A percentile compares a stretch with the other conserved stretches of the same genome.
Evolutionary conservation across 106 monocot genomes (phyloP).

Genomic region (Agapanthus africanus): DNA sequence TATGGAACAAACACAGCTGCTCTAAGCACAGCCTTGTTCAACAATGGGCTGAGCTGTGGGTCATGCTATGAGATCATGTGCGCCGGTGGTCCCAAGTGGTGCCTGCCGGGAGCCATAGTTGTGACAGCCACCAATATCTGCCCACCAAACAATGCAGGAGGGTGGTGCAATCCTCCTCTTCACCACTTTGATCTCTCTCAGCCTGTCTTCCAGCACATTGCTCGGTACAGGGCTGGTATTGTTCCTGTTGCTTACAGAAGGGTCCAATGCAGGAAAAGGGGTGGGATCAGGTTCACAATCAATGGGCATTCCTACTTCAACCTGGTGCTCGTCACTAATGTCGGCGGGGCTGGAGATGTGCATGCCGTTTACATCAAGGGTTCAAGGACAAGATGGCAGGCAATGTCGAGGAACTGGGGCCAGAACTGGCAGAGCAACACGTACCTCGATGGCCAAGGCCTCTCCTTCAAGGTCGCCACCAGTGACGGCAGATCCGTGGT

Average conservation of each 20-base stretch:
- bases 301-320: slow-evolving; percentile 21
- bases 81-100: background rate
- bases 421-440: too few species aligned
- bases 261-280: slow-evolving; percentile 11
- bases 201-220: slow-evolving; percentile 14
- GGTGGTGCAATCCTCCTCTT: too few species aligned
- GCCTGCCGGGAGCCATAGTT: background rate
- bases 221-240: slow-evolving; percentile 8
- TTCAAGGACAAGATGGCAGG: slow-evolving; percentile 8
- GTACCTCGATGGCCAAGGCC: slow-evolving; percentile 14
- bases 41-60: too few species aligned
- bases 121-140: slow-evolving; percentile 2
- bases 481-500: too few species aligned
- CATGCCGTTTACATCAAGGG: slow-evolving; percentile 10
- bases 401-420: slow-evolving; percentile 15
- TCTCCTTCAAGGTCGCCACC: slow-evolving; percentile 17
- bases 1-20: too few species aligned
- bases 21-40: too few species aligned
- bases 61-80: too few species aligned
- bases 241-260: slow-evolving; percentile 8
- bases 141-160: slow-evolving; percentile 2
- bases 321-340: too few species aligned
- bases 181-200: too few species aligned
- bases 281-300: slow-evolving; percentile 18
- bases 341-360: too few species aligned